These are phyloP conservation scores for Geotrichum carabidarum DNA, from an alignment of 1,139 yeast species.

Conservation along the genomic window DNA sequence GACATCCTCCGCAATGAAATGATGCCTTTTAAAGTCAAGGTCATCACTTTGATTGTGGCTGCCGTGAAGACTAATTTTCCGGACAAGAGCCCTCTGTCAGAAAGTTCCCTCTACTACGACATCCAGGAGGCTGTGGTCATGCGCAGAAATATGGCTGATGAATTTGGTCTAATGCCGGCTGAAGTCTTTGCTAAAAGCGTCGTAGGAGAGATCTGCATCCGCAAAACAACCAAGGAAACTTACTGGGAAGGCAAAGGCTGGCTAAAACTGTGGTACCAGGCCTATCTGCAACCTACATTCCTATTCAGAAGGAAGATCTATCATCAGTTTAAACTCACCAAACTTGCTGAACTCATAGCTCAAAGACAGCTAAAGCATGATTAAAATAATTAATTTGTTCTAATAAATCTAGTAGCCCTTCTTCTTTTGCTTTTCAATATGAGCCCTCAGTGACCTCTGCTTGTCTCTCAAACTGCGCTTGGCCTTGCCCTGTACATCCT, in stretches of 20 bases:
- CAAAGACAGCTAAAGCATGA: no score
- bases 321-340: no score
- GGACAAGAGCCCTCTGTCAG: conserved; percentile 54
- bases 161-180: conserved; percentile 56
- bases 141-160: conserved; percentile 58
- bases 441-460: conserved; percentile 80
- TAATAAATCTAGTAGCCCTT: conserved; percentile 44
- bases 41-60: conserved; percentile 64
- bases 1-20: conserved; percentile 59
- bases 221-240: conserved; percentile 43
- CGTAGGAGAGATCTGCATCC: conserved; percentile 45
- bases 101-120: conserved; percentile 49
- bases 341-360: no score
- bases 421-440: conserved; percentile 83
- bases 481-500: conserved; percentile 89
- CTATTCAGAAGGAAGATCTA: no score
- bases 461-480: conserved; percentile 84
- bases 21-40: conserved; percentile 68
- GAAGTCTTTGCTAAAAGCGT: conserved; percentile 53
- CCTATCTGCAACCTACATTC: no score
- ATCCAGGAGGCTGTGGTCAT: conserved; percentile 45
- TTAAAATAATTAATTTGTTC: not conserved
- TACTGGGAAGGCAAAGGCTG: conserved; percentile 51
- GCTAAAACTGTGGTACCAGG: no score
- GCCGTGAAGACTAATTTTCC: conserved; percentile 61